These are phyloP conservation scores for Tagetes erecta DNA, from an alignment of 129 eudicot genomes.

Conservation along the genomic window DNA sequence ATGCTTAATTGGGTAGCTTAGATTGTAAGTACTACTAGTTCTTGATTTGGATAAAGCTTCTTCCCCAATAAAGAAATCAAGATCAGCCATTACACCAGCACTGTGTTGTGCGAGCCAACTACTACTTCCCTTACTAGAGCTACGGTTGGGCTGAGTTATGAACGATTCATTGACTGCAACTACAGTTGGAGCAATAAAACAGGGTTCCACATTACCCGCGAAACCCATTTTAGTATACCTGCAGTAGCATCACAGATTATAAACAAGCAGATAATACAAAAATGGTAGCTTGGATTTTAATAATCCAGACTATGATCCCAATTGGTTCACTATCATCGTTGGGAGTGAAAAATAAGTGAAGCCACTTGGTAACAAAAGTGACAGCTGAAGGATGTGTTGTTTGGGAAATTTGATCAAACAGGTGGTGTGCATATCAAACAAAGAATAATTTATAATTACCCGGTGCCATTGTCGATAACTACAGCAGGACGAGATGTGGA, in stretches of 20 bases:
- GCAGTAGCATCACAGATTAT: conserved; percentile 22
- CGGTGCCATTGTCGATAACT: conserved; percentile 97
- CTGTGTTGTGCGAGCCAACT: conserved; percentile 82
- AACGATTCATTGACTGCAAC: conserved; percentile 90
- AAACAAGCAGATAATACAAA: conserved; percentile 1
- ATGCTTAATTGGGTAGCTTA: conserved; percentile 73
- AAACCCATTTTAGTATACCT: conserved; percentile 98
- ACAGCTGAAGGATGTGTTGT: background rate
- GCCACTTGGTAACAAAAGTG: too few relatives aligned
- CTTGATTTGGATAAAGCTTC: conserved; percentile 76
- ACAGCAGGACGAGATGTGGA: conserved; percentile 90
- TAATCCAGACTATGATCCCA: too few relatives aligned
- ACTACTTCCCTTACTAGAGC: conserved; percentile 54
- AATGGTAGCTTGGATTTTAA: background rate
- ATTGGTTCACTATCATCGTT: too few relatives aligned
- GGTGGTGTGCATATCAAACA: conserved; percentile 22
- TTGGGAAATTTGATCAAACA: conserved; percentile 38
- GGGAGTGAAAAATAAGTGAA: too few relatives aligned
- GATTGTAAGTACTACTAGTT: conserved; percentile 65
- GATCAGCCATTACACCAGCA: conserved; percentile 99
- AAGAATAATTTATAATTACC: conserved; percentile 37
- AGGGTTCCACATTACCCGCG: conserved; percentile 94
- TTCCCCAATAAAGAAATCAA: conserved; percentile 88
- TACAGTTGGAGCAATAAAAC: conserved; percentile 79
- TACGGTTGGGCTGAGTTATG: conserved; percentile 62